Percentiles rank a stretch among this genome's conserved stretches.
Conservation (phyloP, 2,329 filamentous ascomycete species). For the Boeremia exigua region DNA sequence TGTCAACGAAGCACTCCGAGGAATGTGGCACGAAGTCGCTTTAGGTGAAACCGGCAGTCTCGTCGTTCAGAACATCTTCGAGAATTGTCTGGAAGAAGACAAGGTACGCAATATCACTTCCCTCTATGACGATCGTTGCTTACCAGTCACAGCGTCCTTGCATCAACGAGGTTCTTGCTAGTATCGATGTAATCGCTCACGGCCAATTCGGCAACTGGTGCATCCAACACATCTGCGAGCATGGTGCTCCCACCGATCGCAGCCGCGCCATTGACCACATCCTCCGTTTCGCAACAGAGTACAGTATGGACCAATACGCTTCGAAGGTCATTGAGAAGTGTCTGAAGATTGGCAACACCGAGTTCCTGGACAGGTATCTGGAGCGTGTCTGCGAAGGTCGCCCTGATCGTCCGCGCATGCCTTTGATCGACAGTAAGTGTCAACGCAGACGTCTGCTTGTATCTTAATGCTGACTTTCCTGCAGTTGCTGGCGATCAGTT, state of each 20-base stretch:
- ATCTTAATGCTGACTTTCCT: slow-evolving; percentile 19
- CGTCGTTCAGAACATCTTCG: slow-evolving; percentile 99
- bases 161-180: slow-evolving; percentile 92
- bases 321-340: slow-evolving; percentile 99
- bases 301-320: slow-evolving; percentile 98
- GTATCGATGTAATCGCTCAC: slow-evolving; percentile 95
- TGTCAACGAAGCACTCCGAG: slow-evolving; percentile 91
- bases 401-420: slow-evolving; percentile 89
- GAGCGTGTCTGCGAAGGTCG: slow-evolving; percentile 93
- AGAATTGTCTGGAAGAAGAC: slow-evolving; percentile 98
- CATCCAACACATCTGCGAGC: slow-evolving; percentile 98
- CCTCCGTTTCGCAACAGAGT: slow-evolving; percentile 89
- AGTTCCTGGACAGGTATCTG: slow-evolving; percentile 91
- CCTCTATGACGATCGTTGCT: background rate
- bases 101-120: slow-evolving; percentile 67
- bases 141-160: slow-evolving; percentile 76
- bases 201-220: slow-evolving; percentile 99
- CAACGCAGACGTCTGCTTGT: background rate
- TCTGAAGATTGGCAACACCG: slow-evolving; percentile 89
- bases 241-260: slow-evolving; percentile 88
- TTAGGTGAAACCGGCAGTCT: slow-evolving; percentile 96
- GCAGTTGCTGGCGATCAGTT: slow-evolving; percentile 95
- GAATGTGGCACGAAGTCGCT: slow-evolving; percentile 99
- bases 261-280: slow-evolving; percentile 95
- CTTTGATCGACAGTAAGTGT: slow-evolving; percentile 83